Base-by-base conservation (phyloP, 2,329 filamentous ascomycete species). In the Allantophomopsis lycopodina region DNA sequence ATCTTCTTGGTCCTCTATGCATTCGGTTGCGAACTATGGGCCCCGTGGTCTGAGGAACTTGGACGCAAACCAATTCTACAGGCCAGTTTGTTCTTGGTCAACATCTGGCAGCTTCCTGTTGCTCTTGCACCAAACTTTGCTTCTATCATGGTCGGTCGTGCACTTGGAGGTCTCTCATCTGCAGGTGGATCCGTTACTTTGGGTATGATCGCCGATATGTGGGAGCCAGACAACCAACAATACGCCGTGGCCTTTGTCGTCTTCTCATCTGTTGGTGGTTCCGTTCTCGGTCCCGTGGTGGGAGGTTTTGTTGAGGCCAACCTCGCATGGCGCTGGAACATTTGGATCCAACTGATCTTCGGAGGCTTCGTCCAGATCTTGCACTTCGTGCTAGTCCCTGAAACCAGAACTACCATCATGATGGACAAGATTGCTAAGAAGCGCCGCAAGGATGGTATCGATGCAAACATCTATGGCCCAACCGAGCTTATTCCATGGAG, bases 21-120 rank as follows among this genome's bases (percentile, higher is more conserved):
- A 31, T 88, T 91, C 55, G 85, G 85, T 30, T 91, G 85, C 56
- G 85, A 91, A 58, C 68, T 89, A 0, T 91, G 85, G 85, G 85
- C 85, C 0, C 85, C 85, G 0, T 91, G 84, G 82, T 83, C 76
- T 35, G 85, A 93, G 56, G 85, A 91, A 52, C 66, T 89, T 37
- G 85, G 85, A 15, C 74, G 85, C 37, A 82, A 77, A 64, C 79
- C 79, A 2, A 71, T 91, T 40, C 66, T 89, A 16, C 84, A 89
- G 64, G 60, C 70, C 17, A 83, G 76, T 31, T 61, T 91, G 40
- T 70, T 82, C 46, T 62, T 91, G 10, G 82, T 88, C 57, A 91
- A 91, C 50, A 58, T 89, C 40, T 91, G 72, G 66, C 79, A 84
- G 47, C 57, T 87, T 0, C 79, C 79, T 4, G 79, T 85, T 21